Conservation (phyloP, 2,329 filamentous ascomycete genomes). For the Colletotrichum eremochloae region DNA sequence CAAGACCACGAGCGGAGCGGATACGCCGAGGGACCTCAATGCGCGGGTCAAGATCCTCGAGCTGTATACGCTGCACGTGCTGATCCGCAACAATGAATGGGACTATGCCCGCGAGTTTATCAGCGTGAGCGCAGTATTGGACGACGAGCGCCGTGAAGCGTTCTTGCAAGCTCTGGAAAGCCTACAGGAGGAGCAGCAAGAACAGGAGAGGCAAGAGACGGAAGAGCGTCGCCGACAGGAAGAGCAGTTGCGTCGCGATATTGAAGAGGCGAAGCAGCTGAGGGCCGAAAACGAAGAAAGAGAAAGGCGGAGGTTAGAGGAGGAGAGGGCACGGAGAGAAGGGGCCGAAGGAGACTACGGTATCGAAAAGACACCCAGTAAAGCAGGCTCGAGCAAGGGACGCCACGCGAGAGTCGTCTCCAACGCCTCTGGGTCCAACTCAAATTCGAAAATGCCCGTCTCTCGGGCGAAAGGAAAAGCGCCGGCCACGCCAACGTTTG, state of each 20-base stretch:
- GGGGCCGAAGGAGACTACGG: constrained; percentile 77
- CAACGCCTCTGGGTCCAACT: constrained; percentile 49
- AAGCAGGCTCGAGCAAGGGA: constrained; percentile 52
- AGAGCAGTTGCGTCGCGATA: constrained; percentile 67
- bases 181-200: constrained; percentile 85
- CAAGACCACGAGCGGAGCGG: constrained; percentile 72
- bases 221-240: constrained; percentile 70
- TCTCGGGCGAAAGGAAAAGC: constrained; percentile 51
- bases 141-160: constrained; percentile 90
- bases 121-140: constrained; percentile 84
- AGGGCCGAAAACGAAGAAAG: constrained; percentile 71
- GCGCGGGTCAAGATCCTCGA: constrained; percentile 93
- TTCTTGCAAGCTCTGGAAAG: constrained; percentile 89
- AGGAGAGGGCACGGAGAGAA: constrained; percentile 64
- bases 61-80: constrained; percentile 92
- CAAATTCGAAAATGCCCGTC: constrained; percentile 45
- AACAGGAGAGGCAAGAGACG: constrained; percentile 74
- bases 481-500: constrained; percentile 54
- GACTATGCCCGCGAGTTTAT: constrained; percentile 95
- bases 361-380: constrained; percentile 68
- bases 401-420: constrained; percentile 50
- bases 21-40: constrained; percentile 86
- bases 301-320: constrained; percentile 65
- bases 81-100: constrained; percentile 96
- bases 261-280: constrained; percentile 68